phyloP scores from a whole-genome alignment of 2,329 filamentous ascomycete genomes.

The Scedosporium aurantiacum region DNA sequence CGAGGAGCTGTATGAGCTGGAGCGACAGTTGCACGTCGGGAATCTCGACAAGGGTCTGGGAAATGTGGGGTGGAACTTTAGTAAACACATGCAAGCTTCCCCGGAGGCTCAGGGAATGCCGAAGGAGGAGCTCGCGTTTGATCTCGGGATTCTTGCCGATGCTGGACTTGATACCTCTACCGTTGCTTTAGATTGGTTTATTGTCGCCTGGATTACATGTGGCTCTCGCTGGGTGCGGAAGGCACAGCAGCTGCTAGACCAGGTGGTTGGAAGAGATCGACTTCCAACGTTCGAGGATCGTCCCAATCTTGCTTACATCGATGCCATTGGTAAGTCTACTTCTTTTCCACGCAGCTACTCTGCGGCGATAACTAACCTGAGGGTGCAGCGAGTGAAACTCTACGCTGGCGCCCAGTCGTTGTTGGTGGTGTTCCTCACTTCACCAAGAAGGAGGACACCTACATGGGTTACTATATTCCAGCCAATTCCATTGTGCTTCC shows the following conservation, averaged over 20 bases:
- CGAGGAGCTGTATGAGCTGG: conserved; percentile 15
- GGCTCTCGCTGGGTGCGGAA: conserved; percentile 16
- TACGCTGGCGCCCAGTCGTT: conserved; percentile 32
- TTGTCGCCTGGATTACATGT: conserved; percentile 18
- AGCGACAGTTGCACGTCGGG: conserved; percentile 16
- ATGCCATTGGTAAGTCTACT: conserved; percentile 18
- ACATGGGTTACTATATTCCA: conserved; percentile 29
- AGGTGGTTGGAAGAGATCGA: conserved; percentile 26
- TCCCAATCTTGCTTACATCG: conserved; percentile 28
- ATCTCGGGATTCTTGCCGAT: conserved; percentile 19
- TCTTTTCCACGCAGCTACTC: neutral
- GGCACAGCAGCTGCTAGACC: conserved; percentile 30
- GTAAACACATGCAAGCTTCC: conserved; percentile 16
- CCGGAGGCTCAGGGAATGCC: conserved; percentile 14
- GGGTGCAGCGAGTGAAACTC: conserved; percentile 23
- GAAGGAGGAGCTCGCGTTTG: conserved; percentile 20
- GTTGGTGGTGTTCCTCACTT: conserved; percentile 27
- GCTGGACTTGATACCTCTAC: conserved; percentile 22
- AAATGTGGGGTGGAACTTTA: conserved; percentile 20
- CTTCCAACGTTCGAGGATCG: conserved; percentile 27
- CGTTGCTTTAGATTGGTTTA: conserved; percentile 19
- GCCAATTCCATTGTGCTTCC: conserved; percentile 30
- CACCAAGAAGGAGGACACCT: conserved; percentile 22
- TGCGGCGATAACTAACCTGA: neutral
- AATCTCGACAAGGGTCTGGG: conserved; percentile 14